Conservation (phyloP, 352 stramenopile genomes). For the Bremia lactucae region DNA sequence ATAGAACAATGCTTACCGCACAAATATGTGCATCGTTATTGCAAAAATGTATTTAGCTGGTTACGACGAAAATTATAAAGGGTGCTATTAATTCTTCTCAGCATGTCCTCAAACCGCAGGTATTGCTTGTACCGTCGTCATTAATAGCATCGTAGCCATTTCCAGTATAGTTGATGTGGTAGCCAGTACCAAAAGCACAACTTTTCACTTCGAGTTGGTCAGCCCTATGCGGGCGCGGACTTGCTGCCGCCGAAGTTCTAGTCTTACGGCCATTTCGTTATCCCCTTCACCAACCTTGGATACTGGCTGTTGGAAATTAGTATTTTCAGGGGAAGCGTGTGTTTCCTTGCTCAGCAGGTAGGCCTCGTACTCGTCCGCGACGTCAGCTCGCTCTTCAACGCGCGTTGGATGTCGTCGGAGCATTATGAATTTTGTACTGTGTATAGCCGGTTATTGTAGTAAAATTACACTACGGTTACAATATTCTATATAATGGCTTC, state of each 20-base stretch:
- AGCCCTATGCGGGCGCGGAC: slow-evolving; percentile 28
- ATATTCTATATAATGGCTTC: background rate
- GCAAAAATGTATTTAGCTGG: too few relatives aligned
- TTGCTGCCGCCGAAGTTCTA: slow-evolving; percentile 17
- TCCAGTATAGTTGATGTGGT: too few relatives aligned
- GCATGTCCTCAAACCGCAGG: too few relatives aligned
- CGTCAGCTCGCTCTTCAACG: slow-evolving; percentile 22
- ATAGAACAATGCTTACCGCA: background rate
- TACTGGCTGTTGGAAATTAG: background rate
- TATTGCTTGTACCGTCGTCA: too few relatives aligned
- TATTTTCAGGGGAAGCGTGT: background rate
- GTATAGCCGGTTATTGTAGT: background rate
- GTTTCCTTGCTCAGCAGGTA: slow-evolving; percentile 52
- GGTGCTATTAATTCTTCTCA: too few relatives aligned
- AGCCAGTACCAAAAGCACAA: background rate
- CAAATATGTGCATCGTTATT: too few relatives aligned
- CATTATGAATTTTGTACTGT: background rate
- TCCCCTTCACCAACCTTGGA: background rate
- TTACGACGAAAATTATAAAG: too few relatives aligned
- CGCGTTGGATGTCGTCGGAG: slow-evolving; percentile 1
- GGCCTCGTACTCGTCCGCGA: slow-evolving; percentile 58
- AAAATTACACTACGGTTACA: too few relatives aligned
- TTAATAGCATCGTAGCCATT: too few relatives aligned
- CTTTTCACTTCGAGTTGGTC: slow-evolving; percentile 7
- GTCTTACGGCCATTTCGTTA: slow-evolving; percentile 8